Base-by-base conservation (phyloP, 2,329 filamentous ascomycete genomes). In the Fusarium stilboides region DNA sequence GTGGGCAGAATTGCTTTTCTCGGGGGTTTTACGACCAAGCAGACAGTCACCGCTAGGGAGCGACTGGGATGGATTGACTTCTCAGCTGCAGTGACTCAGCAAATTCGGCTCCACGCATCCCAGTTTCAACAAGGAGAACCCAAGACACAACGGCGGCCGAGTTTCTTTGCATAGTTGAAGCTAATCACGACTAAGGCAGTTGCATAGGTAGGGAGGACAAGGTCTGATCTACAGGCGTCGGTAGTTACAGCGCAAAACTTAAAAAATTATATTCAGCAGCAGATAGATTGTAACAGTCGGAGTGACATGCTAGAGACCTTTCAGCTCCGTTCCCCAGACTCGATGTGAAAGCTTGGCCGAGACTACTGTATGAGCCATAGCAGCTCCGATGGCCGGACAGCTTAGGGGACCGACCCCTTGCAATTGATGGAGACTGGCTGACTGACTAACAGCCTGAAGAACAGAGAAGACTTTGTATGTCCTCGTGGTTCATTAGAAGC, bases 251-350 rank as follows among this genome's bases (percentile, higher is more conserved):
- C 7, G 22, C 22, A n/a, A 43, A 36, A 55, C 43, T 34, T 37
- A 46, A 56, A 31, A 22, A 26, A 31, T 42, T 44, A 46, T 42
- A 56, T 43, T 22, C 36, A 56, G 50, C 33, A 40, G 31, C 51
- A 55, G 42, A 64, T 33, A 36, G 44, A 47, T 44, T 51, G 31
- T 37, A 56, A 37, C 57, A 40, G 36, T 39, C 56, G 43, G 26
- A 26, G 59, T 52, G 51, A 46, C 24, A 67, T 64, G 28, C 13
- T 22, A 43, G 31, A 64, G 54, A 44, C n/a, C 33, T 68, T 53
- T 55, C 58, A 60, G 62, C 63, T 70, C 53, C 57, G 57, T 68
- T 65, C 67, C 68, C 58, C 67, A 64, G 67, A 70, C 68, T 70
- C 26, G 31, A 57, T 44, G 33, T 47, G 62, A 62, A 51, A 56